Evolutionary conservation across 805 yeast species (phyloP).

Genomic region (Candida boidinii): DNA sequence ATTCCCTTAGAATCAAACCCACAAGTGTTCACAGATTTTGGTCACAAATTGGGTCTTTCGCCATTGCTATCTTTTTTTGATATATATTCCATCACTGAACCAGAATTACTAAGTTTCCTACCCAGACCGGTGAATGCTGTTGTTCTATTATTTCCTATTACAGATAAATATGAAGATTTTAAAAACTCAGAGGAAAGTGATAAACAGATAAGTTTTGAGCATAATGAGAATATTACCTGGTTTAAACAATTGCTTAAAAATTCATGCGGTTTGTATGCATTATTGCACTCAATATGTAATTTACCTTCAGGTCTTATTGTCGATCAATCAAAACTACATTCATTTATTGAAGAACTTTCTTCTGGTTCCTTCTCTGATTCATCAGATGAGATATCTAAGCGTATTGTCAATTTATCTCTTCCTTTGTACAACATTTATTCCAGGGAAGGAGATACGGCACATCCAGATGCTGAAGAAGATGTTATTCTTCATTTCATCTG

Average conservation of each 20-base stretch:
- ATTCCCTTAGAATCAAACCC: constrained; percentile 93
- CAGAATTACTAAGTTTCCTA: constrained; percentile 67
- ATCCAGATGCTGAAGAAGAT: constrained; percentile 48
- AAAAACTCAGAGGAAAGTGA: constrained; percentile 22
- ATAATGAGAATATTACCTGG: constrained; percentile 51
- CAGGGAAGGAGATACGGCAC: constrained; percentile 54
- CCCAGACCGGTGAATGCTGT: constrained; percentile 77
- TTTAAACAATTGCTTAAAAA: constrained; percentile 75
- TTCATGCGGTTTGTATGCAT: constrained; percentile 89
- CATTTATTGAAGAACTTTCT: constrained; percentile 10
- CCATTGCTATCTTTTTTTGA: constrained; percentile 61
- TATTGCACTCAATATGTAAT: constrained; percentile 53
- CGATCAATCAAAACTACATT: constrained; percentile 21
- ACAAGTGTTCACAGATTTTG: constrained; percentile 63
- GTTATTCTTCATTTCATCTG: constrained; percentile 72
- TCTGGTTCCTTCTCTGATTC: constrained; percentile 8
- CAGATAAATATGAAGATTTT: constrained; percentile 48
- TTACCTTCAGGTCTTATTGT: constrained; percentile 37
- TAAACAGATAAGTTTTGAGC: constrained; percentile 8
- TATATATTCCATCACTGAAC: constrained; percentile 77
- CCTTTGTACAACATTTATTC: constrained; percentile 35
- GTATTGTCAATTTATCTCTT: constrained; percentile 18
- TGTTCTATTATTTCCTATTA: constrained; percentile 76
- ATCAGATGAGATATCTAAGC: constrained; percentile 15
- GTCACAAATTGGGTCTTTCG: constrained; percentile 58